These are phyloP conservation scores for Terfezia boudieri DNA, from an alignment of 495 filamentous ascomycete species.

Conservation along the genomic window DNA sequence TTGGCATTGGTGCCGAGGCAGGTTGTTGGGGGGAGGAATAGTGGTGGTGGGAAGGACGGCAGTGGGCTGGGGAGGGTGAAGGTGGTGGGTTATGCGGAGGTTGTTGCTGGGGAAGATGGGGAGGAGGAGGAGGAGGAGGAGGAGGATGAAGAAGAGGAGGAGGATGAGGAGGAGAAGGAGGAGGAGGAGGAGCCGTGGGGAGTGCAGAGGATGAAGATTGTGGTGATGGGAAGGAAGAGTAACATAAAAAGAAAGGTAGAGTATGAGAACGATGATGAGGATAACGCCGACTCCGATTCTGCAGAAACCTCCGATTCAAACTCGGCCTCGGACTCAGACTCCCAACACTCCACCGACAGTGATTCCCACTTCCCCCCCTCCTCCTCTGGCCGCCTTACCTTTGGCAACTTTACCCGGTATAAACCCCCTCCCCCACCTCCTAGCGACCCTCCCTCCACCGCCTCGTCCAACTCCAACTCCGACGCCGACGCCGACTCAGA, in stretches of 20 bases:
- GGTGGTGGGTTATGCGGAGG: constrained; percentile 24
- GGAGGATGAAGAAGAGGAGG: constrained; percentile 8
- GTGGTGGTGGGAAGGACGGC: not conserved
- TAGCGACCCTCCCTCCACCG: not conserved
- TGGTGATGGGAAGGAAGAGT: not conserved
- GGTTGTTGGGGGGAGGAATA: not conserved
- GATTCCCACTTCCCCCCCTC: not conserved
- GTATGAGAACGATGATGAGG: no score
- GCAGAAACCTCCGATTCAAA: not conserved
- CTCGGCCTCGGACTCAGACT: no score
- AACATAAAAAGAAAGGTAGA: not conserved
- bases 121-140: not conserved
- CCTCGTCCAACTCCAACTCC: not conserved
- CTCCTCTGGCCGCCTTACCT: not conserved
- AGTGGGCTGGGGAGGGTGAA: constrained; percentile 17
- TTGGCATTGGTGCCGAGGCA: constrained; percentile 25
- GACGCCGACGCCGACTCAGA: not conserved
- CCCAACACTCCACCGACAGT: no score
- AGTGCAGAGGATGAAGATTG: not conserved
- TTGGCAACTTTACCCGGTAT: not conserved
- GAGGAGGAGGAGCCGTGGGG: constrained; percentile 1
- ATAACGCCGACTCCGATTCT: no score
- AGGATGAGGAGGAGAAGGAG: constrained; percentile 7
- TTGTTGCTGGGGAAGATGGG: constrained; percentile 1
- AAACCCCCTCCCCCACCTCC: not conserved